Conservation (phyloP, 148 eudicot genomes). For the Tetragonia tetragonoides region DNA sequence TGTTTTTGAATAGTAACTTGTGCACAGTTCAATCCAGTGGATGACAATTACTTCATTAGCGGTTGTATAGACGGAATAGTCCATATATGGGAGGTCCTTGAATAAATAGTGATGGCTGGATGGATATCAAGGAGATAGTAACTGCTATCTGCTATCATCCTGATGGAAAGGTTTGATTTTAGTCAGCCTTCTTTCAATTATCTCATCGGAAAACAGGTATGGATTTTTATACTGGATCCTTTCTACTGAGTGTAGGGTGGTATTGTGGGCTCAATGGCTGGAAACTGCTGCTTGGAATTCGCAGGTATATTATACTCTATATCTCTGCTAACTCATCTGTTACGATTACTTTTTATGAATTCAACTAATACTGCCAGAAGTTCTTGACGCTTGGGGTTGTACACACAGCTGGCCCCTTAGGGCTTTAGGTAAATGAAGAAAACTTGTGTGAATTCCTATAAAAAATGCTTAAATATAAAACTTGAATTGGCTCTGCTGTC, state of each 20-base stretch:
- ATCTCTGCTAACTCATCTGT: not conserved
- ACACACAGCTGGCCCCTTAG: not conserved
- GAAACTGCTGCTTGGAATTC: slow-evolving; percentile 65
- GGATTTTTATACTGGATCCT: not conserved
- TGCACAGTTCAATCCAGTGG: slow-evolving; percentile 70
- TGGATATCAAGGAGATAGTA: slow-evolving; percentile 76
- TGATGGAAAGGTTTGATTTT: slow-evolving; percentile 65
- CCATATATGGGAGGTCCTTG: slow-evolving; percentile 72
- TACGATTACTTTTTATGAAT: no score
- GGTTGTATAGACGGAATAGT: slow-evolving; percentile 93
- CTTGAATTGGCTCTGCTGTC: not conserved
- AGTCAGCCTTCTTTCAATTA: not conserved
- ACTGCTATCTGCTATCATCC: slow-evolving; percentile 85
- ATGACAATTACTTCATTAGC: slow-evolving; percentile 73
- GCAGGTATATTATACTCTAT: slow-evolving; percentile 37
- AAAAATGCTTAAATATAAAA: not conserved
- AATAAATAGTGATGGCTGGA: slow-evolving; percentile 75
- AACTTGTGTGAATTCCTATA: not conserved
- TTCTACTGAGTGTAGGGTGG: slow-evolving; percentile 48
- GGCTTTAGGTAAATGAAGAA: not conserved
- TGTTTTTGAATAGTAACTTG: slow-evolving; percentile 65
- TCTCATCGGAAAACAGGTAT: not conserved
- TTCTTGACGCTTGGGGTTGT: not conserved
- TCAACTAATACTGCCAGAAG: not conserved
- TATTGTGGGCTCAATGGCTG: slow-evolving; percentile 66